phyloP scores from a whole-genome alignment of 495 filamentous ascomycete species.

The Neurospora sp. region DNA sequence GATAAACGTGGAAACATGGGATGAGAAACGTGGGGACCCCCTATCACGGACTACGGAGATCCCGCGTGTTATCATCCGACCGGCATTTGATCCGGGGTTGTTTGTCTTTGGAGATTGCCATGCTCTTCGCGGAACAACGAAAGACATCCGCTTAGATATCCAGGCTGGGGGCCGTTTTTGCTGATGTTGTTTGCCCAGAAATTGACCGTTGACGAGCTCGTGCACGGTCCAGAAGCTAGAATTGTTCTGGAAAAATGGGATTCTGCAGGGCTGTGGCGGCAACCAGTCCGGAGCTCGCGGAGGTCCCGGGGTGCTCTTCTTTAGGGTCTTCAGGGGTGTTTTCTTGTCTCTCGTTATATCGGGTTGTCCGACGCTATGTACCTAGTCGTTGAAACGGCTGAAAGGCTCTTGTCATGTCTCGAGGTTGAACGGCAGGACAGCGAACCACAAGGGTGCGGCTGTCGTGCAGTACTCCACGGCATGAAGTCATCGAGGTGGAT shows the following conservation, averaged over 20 bases:
- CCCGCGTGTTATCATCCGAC: not conserved
- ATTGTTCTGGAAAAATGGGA: constrained; percentile 21
- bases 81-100: not conserved
- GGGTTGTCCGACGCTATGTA: not conserved
- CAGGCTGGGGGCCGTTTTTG: not conserved
- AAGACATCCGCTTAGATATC: not conserved
- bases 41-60: not conserved
- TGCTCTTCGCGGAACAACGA: not conserved
- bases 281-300: constrained; percentile 10
- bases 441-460: not conserved
- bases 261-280: constrained; percentile 15
- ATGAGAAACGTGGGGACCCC: not conserved
- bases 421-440: not conserved
- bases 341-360: not conserved
- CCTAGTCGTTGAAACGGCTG: not conserved
- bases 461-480: not conserved
- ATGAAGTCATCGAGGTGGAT: not conserved
- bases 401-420: not conserved
- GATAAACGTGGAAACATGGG: not conserved
- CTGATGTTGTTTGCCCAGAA: not conserved
- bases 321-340: not conserved
- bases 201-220: not conserved
- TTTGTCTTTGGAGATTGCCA: not conserved
- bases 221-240: constrained; percentile 19
- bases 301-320: constrained; percentile 4